A percentile compares a stretch with the other conserved stretches of the same genome.
Conservation (phyloP, 1,284 basidiomycete genomes). For the Heterobasidion irregulare region DNA sequence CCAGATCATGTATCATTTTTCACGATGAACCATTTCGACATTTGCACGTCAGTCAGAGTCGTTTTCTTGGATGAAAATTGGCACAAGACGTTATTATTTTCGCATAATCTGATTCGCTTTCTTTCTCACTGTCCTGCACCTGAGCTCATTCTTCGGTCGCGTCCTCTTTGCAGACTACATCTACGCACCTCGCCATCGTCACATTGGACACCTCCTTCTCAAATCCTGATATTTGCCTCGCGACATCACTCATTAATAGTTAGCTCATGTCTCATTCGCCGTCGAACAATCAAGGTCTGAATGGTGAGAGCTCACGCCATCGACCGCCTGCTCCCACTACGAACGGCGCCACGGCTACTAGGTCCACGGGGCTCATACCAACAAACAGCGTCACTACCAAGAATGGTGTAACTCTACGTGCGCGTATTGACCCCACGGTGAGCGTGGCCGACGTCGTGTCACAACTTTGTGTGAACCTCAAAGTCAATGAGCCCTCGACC, state of each 20-base stretch:
- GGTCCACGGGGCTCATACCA: constrained; percentile 48
- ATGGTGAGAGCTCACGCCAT: not conserved
- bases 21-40: constrained; percentile 18
- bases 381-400: constrained; percentile 77
- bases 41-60: constrained; percentile 52
- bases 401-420: constrained; percentile 63
- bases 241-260: not conserved
- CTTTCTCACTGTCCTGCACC: not conserved
- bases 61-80: constrained; percentile 5
- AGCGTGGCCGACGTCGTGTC: constrained; percentile 74
- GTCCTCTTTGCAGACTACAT: too few species aligned
- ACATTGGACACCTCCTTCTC: too few species aligned
- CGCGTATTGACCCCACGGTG: constrained; percentile 73
- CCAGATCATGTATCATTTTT: not conserved
- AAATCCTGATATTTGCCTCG: too few species aligned
- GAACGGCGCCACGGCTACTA: constrained; percentile 29
- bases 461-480: constrained; percentile 69
- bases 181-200: too few species aligned
- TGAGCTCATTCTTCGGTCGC: constrained; percentile 2
- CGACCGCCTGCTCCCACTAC: constrained; percentile 12
- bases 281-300: not conserved
- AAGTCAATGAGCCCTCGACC: constrained; percentile 53
- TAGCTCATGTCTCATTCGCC: constrained; percentile 2
- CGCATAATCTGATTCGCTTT: constrained; percentile 23
- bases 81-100: constrained; percentile 28